phyloP scores from a whole-genome alignment of 2,329 filamentous ascomycete species.

The Cercospora sp. region DNA sequence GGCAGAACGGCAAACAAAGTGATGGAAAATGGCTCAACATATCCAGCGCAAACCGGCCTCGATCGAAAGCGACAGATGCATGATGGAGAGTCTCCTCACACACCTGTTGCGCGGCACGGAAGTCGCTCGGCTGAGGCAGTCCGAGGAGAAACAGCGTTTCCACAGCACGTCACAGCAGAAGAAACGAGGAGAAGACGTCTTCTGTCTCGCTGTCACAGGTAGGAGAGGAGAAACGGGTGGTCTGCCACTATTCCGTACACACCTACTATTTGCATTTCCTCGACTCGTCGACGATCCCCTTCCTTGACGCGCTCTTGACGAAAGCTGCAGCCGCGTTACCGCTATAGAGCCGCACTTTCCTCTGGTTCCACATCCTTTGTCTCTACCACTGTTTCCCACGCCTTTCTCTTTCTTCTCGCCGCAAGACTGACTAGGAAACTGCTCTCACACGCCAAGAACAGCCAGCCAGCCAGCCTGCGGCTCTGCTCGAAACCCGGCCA shows the following conservation, averaged over 20 bases:
- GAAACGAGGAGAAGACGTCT: background rate
- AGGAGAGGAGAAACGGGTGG: background rate
- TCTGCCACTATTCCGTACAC: background rate
- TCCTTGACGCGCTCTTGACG: background rate
- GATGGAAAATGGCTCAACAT: background rate
- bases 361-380: background rate
- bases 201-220: background rate
- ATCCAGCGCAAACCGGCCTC: background rate
- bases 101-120: constrained; percentile 1
- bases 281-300: background rate
- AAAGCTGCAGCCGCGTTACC: background rate
- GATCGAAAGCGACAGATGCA: background rate
- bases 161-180: constrained; percentile 12
- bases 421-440: background rate
- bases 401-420: background rate
- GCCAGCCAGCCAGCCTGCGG: background rate
- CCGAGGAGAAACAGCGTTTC: constrained; percentile 7
- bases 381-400: background rate
- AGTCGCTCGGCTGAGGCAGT: constrained; percentile 3
- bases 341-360: constrained; percentile 6
- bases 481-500: background rate
- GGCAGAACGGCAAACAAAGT: background rate
- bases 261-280: background rate
- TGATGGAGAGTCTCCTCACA: background rate
- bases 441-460: background rate